Conservation (phyloP, 2,329 filamentous ascomycete species). For the Aspergillus jensenii region DNA sequence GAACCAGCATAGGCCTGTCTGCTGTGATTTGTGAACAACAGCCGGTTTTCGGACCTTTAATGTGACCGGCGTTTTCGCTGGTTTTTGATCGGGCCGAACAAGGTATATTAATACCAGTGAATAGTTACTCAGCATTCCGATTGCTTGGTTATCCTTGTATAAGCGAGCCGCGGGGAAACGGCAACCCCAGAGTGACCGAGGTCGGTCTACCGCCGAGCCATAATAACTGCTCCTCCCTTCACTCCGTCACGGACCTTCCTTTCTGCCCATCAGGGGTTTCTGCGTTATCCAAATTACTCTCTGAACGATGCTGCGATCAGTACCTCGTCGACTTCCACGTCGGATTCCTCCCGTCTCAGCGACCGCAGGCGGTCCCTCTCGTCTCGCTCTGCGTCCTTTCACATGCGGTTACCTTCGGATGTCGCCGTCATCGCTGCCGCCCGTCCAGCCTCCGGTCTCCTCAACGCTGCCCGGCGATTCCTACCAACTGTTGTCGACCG, state of each 20-base stretch:
- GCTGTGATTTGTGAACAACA: too few species aligned
- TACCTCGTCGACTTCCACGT: constrained; percentile 38
- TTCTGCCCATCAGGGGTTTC: not conserved
- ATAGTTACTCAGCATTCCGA: not conserved
- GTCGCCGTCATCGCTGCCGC: constrained; percentile 51
- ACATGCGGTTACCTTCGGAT: constrained; percentile 49
- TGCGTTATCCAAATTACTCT: not conserved
- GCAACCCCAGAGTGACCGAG: constrained; percentile 15
- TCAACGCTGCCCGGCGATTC: constrained; percentile 66
- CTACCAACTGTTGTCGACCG: constrained; percentile 80
- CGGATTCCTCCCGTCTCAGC: constrained; percentile 23
- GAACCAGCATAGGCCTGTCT: too few species aligned
- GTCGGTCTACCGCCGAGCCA: constrained; percentile 8
- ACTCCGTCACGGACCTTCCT: not conserved
- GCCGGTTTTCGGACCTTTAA: not conserved
- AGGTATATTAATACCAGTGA: not conserved
- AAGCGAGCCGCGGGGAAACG: constrained; percentile 15
- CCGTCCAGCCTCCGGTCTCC: constrained; percentile 63
- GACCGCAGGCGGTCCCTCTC: constrained; percentile 23
- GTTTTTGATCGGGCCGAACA: not conserved
- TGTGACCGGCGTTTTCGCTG: not conserved
- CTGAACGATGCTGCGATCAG: constrained; percentile 35
- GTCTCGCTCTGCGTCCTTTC: constrained; percentile 32
- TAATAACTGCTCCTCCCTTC: not conserved
- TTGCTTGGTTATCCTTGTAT: not conserved